Conservation (phyloP, 495 filamentous ascomycete species). For the Extremus antarcticus region DNA sequence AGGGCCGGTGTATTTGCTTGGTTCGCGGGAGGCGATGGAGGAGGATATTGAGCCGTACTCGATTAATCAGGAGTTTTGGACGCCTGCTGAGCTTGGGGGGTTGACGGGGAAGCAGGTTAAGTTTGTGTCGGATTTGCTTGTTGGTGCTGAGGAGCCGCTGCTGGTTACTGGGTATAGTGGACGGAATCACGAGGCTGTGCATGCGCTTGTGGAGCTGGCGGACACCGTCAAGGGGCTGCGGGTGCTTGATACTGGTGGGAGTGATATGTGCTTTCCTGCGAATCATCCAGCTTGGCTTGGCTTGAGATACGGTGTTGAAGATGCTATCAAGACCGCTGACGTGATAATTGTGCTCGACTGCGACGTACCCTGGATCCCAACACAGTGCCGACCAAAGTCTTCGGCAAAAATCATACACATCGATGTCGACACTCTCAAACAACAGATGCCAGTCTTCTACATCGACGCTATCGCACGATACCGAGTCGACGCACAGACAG, state of each 20-base stretch:
- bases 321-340: conserved; percentile 64
- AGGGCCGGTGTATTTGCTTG: conserved; percentile 78
- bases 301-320: conserved; percentile 64
- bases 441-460: conserved; percentile 53
- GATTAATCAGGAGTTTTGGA: conserved; percentile 65
- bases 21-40: conserved; percentile 83
- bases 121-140: conserved; percentile 58
- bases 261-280: conserved; percentile 92
- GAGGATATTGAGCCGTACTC: conserved; percentile 77
- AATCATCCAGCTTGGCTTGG: conserved; percentile 67
- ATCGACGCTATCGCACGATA: conserved; percentile 63
- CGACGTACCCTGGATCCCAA: conserved; percentile 59
- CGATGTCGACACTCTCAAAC: conserved; percentile 33
- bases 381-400: conserved; percentile 38
- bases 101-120: conserved; percentile 54
- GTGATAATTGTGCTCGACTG: conserved; percentile 80
- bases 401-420: conserved; percentile 31
- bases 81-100: conserved; percentile 63
- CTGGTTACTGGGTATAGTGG: conserved; percentile 78
- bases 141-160: conserved; percentile 62
- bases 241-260: conserved; percentile 80
- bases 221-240: conserved; percentile 67
- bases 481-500: conserved; percentile 59
- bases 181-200: conserved; percentile 57
- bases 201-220: conserved; percentile 65